phyloP scores from a whole-genome alignment of 2,329 filamentous ascomycete species.

The Neocucurbitaria cava region DNA sequence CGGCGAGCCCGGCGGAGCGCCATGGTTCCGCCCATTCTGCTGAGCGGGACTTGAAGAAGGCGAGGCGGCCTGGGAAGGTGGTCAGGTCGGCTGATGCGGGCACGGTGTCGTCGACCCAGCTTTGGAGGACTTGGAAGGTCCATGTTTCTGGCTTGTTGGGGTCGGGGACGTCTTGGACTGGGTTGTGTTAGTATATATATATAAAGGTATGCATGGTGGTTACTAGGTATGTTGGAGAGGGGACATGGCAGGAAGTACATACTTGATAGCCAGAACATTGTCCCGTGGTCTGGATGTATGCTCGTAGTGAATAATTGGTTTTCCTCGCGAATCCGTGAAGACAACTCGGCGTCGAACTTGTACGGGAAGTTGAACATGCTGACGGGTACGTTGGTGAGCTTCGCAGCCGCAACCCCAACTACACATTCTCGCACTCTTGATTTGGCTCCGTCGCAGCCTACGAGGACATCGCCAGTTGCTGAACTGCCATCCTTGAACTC shows the following conservation, averaged over 20 bases:
- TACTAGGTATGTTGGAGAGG: too few species aligned
- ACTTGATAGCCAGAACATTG: slow-evolving; percentile 24
- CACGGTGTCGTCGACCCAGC: slow-evolving; percentile 26
- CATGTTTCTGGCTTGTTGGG: slow-evolving; percentile 37
- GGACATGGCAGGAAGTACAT: neutral
- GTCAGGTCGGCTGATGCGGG: slow-evolving; percentile 17
- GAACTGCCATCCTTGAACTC: slow-evolving; percentile 27
- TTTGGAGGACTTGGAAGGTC: slow-evolving; percentile 39
- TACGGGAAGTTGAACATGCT: slow-evolving; percentile 34
- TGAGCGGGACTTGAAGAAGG: slow-evolving; percentile 28
- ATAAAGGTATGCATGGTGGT: too few species aligned
- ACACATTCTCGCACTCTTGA: slow-evolving; percentile 23
- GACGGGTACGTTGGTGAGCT: slow-evolving; percentile 23
- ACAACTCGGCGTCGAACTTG: slow-evolving; percentile 13
- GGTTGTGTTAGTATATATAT: slow-evolving; percentile 6
- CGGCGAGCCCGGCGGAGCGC: slow-evolving; percentile 20
- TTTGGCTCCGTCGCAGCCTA: slow-evolving; percentile 30
- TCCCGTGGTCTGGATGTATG: slow-evolving; percentile 30
- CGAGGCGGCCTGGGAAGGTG: slow-evolving; percentile 24
- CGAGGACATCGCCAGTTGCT: slow-evolving; percentile 24
- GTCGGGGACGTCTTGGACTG: slow-evolving; percentile 41
- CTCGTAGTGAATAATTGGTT: slow-evolving; percentile 30
- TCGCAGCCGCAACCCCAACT: slow-evolving; percentile 19
- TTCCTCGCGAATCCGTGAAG: slow-evolving; percentile 14
- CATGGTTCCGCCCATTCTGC: slow-evolving; percentile 40